These are phyloP conservation scores for Cruciata laevipes DNA, from an alignment of 257 asterid genomes.

Conservation along the genomic window DNA sequence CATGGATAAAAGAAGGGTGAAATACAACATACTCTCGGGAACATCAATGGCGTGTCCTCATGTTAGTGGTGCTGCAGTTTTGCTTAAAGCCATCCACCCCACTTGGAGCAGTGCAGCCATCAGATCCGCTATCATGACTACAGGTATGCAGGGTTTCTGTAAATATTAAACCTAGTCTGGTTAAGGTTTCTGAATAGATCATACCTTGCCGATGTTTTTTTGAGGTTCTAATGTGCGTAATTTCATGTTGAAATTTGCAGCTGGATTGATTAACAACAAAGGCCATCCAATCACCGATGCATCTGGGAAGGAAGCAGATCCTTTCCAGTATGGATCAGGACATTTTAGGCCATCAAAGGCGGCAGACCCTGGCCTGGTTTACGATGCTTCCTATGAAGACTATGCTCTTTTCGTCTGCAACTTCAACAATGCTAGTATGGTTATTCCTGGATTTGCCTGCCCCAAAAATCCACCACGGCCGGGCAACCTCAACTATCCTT, in stretches of 20 bases:
- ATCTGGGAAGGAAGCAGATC: slow-evolving; percentile 60
- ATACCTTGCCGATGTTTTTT: not conserved
- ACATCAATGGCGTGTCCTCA: slow-evolving; percentile 98
- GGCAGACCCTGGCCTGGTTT: slow-evolving; percentile 81
- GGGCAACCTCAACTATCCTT: slow-evolving; percentile 59
- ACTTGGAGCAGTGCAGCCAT: slow-evolving; percentile 91
- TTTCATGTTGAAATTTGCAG: slow-evolving; percentile 27
- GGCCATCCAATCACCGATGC: slow-evolving; percentile 49
- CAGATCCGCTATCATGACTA: slow-evolving; percentile 77
- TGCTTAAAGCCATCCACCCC: slow-evolving; percentile 86
- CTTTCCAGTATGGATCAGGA: slow-evolving; percentile 81
- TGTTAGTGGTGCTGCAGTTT: slow-evolving; percentile 63
- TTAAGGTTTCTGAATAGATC: too few relatives aligned
- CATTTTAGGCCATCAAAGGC: slow-evolving; percentile 84
- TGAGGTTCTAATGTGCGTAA: not conserved
- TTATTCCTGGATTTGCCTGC: slow-evolving; percentile 43
- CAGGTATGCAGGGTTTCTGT: slow-evolving; percentile 32
- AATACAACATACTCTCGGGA: slow-evolving; percentile 68
- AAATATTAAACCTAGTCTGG: too few relatives aligned
- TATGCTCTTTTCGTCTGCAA: slow-evolving; percentile 65
- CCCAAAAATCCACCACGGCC: slow-evolving; percentile 36
- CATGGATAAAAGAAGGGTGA: slow-evolving; percentile 46
- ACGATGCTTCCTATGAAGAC: slow-evolving; percentile 71
- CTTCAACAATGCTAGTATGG: slow-evolving; percentile 18
- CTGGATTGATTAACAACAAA: slow-evolving; percentile 45